These are phyloP conservation scores for Babesia divergens DNA, from an alignment of 169 alveolate genomes.

Conservation along the genomic window DNA sequence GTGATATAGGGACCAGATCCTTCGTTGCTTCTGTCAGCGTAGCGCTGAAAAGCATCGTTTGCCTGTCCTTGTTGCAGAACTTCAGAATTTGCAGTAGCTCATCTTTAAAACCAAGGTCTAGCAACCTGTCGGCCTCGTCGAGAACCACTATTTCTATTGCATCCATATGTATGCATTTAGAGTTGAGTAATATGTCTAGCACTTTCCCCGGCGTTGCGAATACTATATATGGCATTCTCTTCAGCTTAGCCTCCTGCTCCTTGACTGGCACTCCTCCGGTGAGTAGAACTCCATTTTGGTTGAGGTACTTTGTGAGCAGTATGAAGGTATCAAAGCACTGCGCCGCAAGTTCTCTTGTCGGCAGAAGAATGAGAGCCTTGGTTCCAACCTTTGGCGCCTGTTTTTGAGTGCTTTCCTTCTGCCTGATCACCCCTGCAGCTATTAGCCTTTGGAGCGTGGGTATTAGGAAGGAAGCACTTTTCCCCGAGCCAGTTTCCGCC, in stretches of 20 bases:
- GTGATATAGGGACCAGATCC: constrained; percentile 79
- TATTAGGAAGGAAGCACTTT: constrained; percentile 85
- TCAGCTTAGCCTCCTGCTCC: constrained; percentile 84
- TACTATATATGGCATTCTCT: constrained; percentile 91
- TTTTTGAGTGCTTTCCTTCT: constrained; percentile 43
- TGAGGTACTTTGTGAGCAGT: constrained; percentile 76
- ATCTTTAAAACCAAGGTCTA: constrained; percentile 92
- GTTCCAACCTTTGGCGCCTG: constrained; percentile 67
- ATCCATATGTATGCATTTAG: constrained; percentile 74
- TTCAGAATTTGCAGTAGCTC: constrained; percentile 74
- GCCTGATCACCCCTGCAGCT: constrained; percentile 72
- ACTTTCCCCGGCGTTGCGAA: constrained; percentile 98
- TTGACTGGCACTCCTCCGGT: constrained; percentile 85
- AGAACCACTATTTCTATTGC: constrained; percentile 85
- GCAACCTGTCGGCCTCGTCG: constrained; percentile 94
- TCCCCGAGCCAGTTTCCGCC: constrained; percentile 91
- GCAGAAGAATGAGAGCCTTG: constrained; percentile 84
- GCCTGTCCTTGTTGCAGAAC: constrained; percentile 74
- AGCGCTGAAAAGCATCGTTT: constrained; percentile 87
- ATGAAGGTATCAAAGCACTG: constrained; percentile 84
- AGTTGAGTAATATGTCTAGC: constrained; percentile 89
- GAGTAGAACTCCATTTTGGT: constrained; percentile 73
- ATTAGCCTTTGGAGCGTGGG: constrained; percentile 85
- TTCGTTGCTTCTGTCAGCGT: constrained; percentile 82
- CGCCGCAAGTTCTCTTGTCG: constrained; percentile 90